phyloP scores from a whole-genome alignment of 2,329 filamentous ascomycete species.

The Fusarium tuaranense region DNA sequence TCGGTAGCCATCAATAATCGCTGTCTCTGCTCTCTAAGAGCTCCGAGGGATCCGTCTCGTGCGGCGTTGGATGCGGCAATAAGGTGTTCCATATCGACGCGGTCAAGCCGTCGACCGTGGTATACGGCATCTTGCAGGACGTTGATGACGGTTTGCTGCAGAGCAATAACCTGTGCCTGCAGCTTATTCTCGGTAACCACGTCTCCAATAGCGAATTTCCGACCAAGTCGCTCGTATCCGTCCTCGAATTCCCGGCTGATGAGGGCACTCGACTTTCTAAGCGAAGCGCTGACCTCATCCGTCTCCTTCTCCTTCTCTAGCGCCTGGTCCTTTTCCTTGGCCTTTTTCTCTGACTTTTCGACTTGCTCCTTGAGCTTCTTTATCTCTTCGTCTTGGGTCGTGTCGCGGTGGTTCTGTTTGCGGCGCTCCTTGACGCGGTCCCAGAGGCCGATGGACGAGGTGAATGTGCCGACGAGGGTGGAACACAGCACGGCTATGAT shows the following conservation, averaged over 20 bases:
- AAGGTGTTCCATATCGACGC: conserved; percentile 38
- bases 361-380: conserved; percentile 39
- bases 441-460: conserved; percentile 43
- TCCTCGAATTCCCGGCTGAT: conserved; percentile 43
- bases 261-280: conserved; percentile 36
- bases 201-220: conserved; percentile 39
- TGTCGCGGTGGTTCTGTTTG: conserved; percentile 38
- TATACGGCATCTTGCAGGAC: conserved; percentile 41
- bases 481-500: conserved; percentile 43
- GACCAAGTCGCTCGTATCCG: conserved; percentile 37
- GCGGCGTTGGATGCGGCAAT: conserved; percentile 41
- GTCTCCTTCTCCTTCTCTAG: not conserved
- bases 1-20: conserved; percentile 27
- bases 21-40: conserved; percentile 38
- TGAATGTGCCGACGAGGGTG: conserved; percentile 43
- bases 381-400: conserved; percentile 42
- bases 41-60: conserved; percentile 35
- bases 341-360: conserved; percentile 16
- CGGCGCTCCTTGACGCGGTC: conserved; percentile 41
- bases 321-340: not conserved
- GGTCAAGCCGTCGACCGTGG: conserved; percentile 36
- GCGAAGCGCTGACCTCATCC: conserved; percentile 37
- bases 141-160: conserved; percentile 43
- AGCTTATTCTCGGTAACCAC: conserved; percentile 42
- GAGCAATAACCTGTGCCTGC: conserved; percentile 41